Percentiles rank a stretch among this genome's conserved stretches.
These are phyloP conservation scores for Vaccinium vitisidaea DNA, from an alignment of 148 eudicot species.

Conservation along the genomic window DNA sequence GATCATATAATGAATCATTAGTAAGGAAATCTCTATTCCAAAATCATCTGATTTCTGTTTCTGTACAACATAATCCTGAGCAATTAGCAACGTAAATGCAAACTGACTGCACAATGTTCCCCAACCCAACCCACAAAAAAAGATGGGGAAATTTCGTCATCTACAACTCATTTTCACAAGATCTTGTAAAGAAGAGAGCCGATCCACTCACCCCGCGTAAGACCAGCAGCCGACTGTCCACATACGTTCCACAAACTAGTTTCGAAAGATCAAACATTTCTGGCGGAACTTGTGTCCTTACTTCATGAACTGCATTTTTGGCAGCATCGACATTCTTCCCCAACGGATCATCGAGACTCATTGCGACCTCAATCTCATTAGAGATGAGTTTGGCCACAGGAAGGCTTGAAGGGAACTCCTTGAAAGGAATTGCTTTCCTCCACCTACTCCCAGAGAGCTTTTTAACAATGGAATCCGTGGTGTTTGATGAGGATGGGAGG, in stretches of 20 bases:
- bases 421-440: constrained; percentile 69
- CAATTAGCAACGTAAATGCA: neutral
- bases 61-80: neutral
- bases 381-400: constrained; percentile 72
- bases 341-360: constrained; percentile 56
- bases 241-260: constrained; percentile 84
- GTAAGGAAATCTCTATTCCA: too few relatives aligned
- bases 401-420: constrained; percentile 84
- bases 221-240: constrained; percentile 77
- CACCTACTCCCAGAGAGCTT: constrained; percentile 64
- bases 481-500: constrained; percentile 22
- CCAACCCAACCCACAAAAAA: neutral
- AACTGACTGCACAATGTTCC: neutral
- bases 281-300: constrained; percentile 73
- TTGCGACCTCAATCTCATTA: constrained; percentile 49
- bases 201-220: constrained; percentile 83
- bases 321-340: constrained; percentile 44
- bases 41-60: neutral
- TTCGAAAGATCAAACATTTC: constrained; percentile 91
- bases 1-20: too few relatives aligned
- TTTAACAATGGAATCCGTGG: constrained; percentile 39
- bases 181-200: constrained; percentile 72
- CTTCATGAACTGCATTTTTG: constrained; percentile 52
- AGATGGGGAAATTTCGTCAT: neutral
- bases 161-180: constrained; percentile 36